phyloP scores from a whole-genome alignment of 257 asterid species.

The Rhazya stricta region DNA sequence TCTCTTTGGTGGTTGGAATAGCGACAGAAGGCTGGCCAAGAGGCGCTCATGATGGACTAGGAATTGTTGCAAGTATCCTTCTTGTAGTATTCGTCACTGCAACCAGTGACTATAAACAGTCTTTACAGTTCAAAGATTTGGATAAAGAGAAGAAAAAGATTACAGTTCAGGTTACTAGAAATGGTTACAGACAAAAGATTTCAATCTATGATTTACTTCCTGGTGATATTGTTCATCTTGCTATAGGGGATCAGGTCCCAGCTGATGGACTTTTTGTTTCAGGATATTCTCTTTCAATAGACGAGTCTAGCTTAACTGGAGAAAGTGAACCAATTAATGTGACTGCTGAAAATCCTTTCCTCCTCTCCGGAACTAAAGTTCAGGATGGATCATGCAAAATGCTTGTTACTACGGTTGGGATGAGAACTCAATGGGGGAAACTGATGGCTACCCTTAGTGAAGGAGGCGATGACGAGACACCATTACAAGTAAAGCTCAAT shows the following conservation, averaged over 20 bases:
- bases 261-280: conserved; percentile 83
- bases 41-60: conserved; percentile 93
- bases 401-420: conserved; percentile 87
- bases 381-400: conserved; percentile 89
- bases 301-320: conserved; percentile 86
- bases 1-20: conserved; percentile 72
- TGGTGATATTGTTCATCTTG: conserved; percentile 86
- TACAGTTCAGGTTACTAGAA: conserved; percentile 72
- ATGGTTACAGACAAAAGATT: conserved; percentile 70
- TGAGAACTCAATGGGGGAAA: conserved; percentile 97
- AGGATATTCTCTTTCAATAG: conserved; percentile 65
- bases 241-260: conserved; percentile 85
- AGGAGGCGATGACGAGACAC: conserved; percentile 94
- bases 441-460: conserved; percentile 85
- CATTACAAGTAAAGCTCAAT: conserved; percentile 79
- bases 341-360: conserved; percentile 65
- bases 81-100: conserved; percentile 90
- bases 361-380: conserved; percentile 84
- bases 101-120: conserved; percentile 73
- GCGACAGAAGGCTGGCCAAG: conserved; percentile 92
- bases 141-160: conserved; percentile 90
- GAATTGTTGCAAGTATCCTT: conserved; percentile 82
- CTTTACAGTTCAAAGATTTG: conserved; percentile 81
- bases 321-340: conserved; percentile 80
- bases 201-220: conserved; percentile 78